These are phyloP conservation scores for Vickermania ingenoplastis DNA, from an alignment of 208 protist species.

Conservation along the genomic window DNA sequence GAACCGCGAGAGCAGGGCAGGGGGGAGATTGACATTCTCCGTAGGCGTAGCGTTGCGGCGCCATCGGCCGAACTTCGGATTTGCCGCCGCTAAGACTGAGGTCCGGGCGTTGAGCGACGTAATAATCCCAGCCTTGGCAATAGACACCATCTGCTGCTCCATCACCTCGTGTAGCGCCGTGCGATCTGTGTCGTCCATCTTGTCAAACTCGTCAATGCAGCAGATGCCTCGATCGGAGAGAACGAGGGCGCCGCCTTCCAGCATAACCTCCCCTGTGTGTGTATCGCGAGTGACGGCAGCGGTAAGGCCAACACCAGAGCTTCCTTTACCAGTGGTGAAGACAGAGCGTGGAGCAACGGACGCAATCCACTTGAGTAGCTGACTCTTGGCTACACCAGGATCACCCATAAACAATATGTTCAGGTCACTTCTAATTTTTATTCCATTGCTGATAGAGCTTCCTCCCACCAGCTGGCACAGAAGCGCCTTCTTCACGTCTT, in stretches of 20 bases:
- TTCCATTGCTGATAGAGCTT: constrained; percentile 94
- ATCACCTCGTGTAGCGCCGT: constrained; percentile 98
- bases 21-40: constrained; percentile 98
- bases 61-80: constrained; percentile 96
- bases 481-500: constrained; percentile 98
- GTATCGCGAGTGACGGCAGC: constrained; percentile 96
- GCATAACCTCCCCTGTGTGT: constrained; percentile 92
- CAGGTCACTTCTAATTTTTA: constrained; percentile 94
- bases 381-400: constrained; percentile 98
- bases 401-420: constrained; percentile 99
- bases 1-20: constrained; percentile 97
- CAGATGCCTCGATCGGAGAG: constrained; percentile 98
- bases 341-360: constrained; percentile 96
- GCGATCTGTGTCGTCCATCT: constrained; percentile 97
- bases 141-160: constrained; percentile 99
- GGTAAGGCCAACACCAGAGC: constrained; percentile 98
- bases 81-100: constrained; percentile 98
- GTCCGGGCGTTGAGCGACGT: constrained; percentile 98
- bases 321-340: constrained; percentile 98
- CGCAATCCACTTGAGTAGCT: constrained; percentile 97
- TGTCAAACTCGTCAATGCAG: constrained; percentile 99
- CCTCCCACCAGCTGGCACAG: constrained; percentile 97
- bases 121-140: constrained; percentile 99
- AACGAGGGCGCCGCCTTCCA: constrained; percentile 96
- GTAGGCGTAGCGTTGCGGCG: constrained; percentile 83